Percentiles rank a stretch among this genome's conserved stretches.
Conservation (phyloP, 768 basidiomycete genomes). For the Amanita inopinata region DNA sequence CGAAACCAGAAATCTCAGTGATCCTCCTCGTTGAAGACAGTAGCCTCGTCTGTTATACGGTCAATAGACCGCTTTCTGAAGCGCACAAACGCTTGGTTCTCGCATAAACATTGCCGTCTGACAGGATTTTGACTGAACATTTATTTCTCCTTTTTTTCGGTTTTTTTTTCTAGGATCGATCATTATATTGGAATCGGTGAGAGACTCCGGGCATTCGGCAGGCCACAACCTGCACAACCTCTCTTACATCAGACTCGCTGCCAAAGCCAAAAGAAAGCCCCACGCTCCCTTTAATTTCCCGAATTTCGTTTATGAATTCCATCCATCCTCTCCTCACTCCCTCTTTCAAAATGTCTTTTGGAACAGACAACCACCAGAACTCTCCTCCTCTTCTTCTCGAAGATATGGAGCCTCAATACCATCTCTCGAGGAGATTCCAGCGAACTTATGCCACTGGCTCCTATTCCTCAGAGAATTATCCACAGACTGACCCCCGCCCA, state of each 20-base stretch:
- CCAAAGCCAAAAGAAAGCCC: conserved; percentile 22
- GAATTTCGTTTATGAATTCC: neutral
- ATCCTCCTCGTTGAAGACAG: conserved; percentile 6
- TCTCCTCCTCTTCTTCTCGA: conserved; percentile 3
- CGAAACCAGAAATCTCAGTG: conserved; percentile 17
- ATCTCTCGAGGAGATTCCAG: neutral
- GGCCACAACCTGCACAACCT: conserved; percentile 20
- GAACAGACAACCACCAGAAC: neutral
- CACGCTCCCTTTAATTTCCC: conserved; percentile 20
- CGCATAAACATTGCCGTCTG: no score
- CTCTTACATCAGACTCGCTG: conserved; percentile 22
- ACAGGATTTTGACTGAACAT: no score
- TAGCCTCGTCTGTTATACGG: neutral
- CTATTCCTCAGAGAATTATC: conserved; percentile 1
- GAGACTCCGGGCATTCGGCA: conserved; percentile 17
- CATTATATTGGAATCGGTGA: conserved; percentile 17
- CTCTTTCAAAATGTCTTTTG: conserved; percentile 11
- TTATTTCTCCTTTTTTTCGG: conserved; percentile 10
- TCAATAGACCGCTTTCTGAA: conserved; percentile 6
- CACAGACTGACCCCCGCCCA: neutral
- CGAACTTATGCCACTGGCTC: neutral
- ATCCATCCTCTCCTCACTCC: conserved; percentile 1
- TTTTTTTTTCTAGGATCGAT: conserved; percentile 18
- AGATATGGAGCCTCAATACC: neutral
- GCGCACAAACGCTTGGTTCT: neutral